Evolutionary conservation across 768 basidiomycete species (phyloP).

Genomic region (Pisolithus orientalis): DNA sequence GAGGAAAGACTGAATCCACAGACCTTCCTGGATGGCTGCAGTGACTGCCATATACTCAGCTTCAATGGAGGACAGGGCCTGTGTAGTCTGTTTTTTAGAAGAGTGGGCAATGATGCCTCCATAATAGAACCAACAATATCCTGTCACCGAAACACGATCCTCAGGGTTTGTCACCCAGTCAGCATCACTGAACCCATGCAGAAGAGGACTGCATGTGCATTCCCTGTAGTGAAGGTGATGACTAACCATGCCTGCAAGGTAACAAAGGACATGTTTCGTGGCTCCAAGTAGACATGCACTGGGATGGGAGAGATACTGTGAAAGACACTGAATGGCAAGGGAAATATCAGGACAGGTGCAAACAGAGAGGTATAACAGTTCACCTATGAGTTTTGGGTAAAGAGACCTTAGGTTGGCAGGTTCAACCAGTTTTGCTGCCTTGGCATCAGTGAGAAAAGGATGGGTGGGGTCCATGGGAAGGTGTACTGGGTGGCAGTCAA

Average conservation of each 20-base stretch:
- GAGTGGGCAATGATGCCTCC: constrained; percentile 8
- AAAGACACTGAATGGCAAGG: constrained; percentile 23
- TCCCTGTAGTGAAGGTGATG: not conserved
- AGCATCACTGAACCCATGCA: constrained; percentile 14
- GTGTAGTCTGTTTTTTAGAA: too few relatives aligned
- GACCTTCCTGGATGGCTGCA: too few relatives aligned
- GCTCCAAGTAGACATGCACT: not conserved
- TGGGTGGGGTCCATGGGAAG: not conserved
- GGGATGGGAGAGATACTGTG: constrained; percentile 27
- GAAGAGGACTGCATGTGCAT: not conserved
- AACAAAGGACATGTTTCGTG: constrained; percentile 17
- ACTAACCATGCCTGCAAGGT: constrained; percentile 16
- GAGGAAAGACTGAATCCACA: too few relatives aligned
- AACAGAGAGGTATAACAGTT: constrained; percentile 16
- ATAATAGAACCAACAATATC: constrained; percentile 23
- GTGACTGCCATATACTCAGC: too few relatives aligned
- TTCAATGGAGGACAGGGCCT: too few relatives aligned
- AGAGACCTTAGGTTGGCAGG: too few relatives aligned
- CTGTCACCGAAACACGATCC: constrained; percentile 20
- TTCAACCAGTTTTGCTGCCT: not conserved
- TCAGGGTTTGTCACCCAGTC: constrained; percentile 19
- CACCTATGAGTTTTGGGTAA: not conserved
- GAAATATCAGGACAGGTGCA: constrained; percentile 32
- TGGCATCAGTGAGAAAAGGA: not conserved
- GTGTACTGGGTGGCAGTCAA: not conserved